Evolutionary conservation across 106 monocot species (phyloP), one percentile per base, ranked within the genome.

Genomic region (Dioscorea alata): DNA sequence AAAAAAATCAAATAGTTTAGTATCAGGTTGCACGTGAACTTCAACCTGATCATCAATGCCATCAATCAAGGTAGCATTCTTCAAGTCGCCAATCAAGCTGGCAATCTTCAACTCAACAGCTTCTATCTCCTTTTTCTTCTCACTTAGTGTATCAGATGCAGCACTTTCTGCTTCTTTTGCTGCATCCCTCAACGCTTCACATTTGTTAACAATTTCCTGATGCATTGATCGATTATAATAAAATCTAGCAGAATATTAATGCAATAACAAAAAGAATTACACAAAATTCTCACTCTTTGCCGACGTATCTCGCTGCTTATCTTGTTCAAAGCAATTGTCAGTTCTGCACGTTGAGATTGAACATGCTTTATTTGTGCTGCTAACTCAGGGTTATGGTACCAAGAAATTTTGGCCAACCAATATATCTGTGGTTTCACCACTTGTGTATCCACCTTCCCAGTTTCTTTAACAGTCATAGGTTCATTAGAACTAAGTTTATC

Each of bases 31-130:
- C 15, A 17, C 9, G 18, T 65, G 8, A 28, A 23, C 9, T 52
- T 20, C 34, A 50, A 90, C 87, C 88, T 78, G 61, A 22, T 87
- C 78, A 67, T 87, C 80, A 56, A 90, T 82, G 23, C 90, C 85
- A 72, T 80, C 78, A 76, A 94, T 67, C 14, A 84, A 84, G 59
- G 23, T 77, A 48, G 76, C 86, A 67, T 76, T 80, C 59, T 90
- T 81, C 57, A 87, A 53, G 63, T 56, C 83, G 23, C 59, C 72
- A 54, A 87, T 81, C 57, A 87, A 53, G 63, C 56, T 85, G 32
- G 54, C 72, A 18, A 89, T 67, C 23, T 59, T 64, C 23, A 65
- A 59, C 66, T 78, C 80, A 21, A 81, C 69, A 51, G 54, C 52
- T 35, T 75, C 73, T 33, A 83, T 63, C 61, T 86, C 86, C 50